A percentile compares a stretch with the other conserved stretches of the same genome.
Evolutionary conservation across 2,329 filamentous ascomycete genomes (phyloP).

Genomic region (Fusarium bulbicola): DNA sequence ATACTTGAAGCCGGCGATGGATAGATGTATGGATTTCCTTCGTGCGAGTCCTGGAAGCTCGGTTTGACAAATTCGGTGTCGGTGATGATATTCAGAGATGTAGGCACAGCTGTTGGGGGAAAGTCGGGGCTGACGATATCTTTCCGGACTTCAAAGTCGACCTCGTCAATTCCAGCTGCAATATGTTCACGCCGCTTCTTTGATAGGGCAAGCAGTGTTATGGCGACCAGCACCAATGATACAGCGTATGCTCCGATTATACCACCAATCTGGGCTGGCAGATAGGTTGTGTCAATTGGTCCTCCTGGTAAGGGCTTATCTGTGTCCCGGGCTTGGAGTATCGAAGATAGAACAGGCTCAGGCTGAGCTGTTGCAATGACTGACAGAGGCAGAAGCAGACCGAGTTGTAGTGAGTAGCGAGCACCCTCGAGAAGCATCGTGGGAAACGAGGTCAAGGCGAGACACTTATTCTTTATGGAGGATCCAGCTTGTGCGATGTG

Average conservation of each 20-base stretch:
- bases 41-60: conserved; percentile 59
- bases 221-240: conserved; percentile 77
- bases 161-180: conserved; percentile 61
- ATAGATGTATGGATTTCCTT: conserved; percentile 53
- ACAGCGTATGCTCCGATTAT: conserved; percentile 86
- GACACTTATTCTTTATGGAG: conserved; percentile 45
- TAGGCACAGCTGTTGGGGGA: conserved; percentile 23
- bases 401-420: conserved; percentile 41
- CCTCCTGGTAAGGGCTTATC: conserved; percentile 68
- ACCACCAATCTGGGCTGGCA: conserved; percentile 84
- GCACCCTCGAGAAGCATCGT: conserved; percentile 52
- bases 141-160: conserved; percentile 50
- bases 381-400: conserved; percentile 42
- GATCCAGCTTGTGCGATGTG: conserved; percentile 47
- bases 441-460: conserved; percentile 41
- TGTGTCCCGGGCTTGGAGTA: conserved; percentile 49
- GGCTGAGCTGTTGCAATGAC: conserved; percentile 45
- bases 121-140: conserved; percentile 38
- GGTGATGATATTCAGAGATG: conserved; percentile 31
- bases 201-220: conserved; percentile 68
- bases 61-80: conserved; percentile 45
- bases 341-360: conserved; percentile 42
- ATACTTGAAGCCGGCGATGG: conserved; percentile 59
- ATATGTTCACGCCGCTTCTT: conserved; percentile 64
- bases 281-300: conserved; percentile 68